phyloP scores from a whole-genome alignment of 306 rosid species.

The Lathyrus aphaca region DNA sequence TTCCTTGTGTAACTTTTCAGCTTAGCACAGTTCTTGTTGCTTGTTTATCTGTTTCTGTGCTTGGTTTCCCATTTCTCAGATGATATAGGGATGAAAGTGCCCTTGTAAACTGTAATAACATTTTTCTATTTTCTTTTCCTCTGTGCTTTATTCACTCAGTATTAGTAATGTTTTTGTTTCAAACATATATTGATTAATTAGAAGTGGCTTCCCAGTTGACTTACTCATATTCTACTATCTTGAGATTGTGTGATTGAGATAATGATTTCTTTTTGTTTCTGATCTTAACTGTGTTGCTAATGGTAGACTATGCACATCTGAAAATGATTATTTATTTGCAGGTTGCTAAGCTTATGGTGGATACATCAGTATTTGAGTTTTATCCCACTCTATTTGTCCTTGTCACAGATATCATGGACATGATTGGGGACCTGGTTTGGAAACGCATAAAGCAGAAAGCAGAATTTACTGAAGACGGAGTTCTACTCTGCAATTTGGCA shows the following conservation, averaged over 20 bases:
- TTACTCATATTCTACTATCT: constrained; percentile 16
- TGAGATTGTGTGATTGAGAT: constrained; percentile 25
- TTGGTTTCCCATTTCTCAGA: constrained; percentile 19
- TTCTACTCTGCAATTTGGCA: constrained; percentile 55
- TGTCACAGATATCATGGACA: constrained; percentile 85
- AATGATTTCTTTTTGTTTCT: constrained; percentile 10
- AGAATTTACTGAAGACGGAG: constrained; percentile 81
- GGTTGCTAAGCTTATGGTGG: constrained; percentile 95
- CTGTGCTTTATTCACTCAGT: neutral
- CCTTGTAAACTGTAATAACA: neutral
- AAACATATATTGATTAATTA: neutral
- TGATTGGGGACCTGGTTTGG: constrained; percentile 94
- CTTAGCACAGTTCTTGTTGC: neutral
- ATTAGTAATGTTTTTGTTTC: neutral
- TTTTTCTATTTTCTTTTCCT: constrained; percentile 31
- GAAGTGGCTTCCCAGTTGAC: constrained; percentile 19
- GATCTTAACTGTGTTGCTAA: constrained; percentile 25
- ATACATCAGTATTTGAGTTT: constrained; percentile 79
- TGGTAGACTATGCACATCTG: constrained; percentile 29
- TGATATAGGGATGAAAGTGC: constrained; percentile 5
- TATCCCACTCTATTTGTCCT: constrained; percentile 93
- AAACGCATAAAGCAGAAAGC: constrained; percentile 84
- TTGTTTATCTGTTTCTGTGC: constrained; percentile 5
- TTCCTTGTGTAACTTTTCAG: neutral
- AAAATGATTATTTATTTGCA: constrained; percentile 53